Evolutionary conservation across 1,139 yeast genomes (phyloP), one percentile per base, ranked within the genome.

Genomic region (Casaregolazyma lundiana): DNA sequence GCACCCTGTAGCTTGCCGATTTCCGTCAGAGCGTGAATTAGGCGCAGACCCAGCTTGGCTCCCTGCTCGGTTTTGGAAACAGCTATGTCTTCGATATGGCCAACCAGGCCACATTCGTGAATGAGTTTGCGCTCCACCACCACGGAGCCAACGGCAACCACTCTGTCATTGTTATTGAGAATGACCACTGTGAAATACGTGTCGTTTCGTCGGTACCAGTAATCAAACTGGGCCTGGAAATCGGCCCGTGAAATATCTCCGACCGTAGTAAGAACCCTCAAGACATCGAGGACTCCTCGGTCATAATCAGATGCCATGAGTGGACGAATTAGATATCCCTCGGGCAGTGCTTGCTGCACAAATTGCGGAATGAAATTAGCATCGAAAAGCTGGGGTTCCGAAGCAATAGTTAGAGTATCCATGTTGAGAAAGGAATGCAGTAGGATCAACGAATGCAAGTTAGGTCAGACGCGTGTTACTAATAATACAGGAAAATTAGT

Each of bases 51-150:
- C 45, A 92, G 69, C 55, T 79, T 78, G 63, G 83, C 81, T 6
- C 98, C 98, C 60, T 90, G 97, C 63, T 86, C 88, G 13, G 74
- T 68, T 32, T 66, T 65, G 29, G 80, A 76, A 4, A 92, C 96
- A 0, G 97, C 86, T 50, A 92, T 90, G 63, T 92, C 98, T 63
- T 92, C 98, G 52, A 92, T 84, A 66, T 92, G 98, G 4, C 97
- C 98, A 9, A 88, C 95, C 46, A 73, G 66, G 0, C 96, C 95
- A 64, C 94, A 81, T 43, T 72, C 78, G 63, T 90, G 97, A 47
- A 71, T 69, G 41, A 71, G 61, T 55, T 71, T 81, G 44, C 70
- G 69, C 61, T 81, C 87, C 7, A 81, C 68, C 9, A 81, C 68
- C 6, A 66, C 61, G 8, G 72, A 63, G 3, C 75, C 75, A 17